Percentiles rank a stretch among this genome's conserved stretches.
Evolutionary conservation across 108 stramenopile genomes (phyloP).

Genomic region (Skeletonema potamos): DNA sequence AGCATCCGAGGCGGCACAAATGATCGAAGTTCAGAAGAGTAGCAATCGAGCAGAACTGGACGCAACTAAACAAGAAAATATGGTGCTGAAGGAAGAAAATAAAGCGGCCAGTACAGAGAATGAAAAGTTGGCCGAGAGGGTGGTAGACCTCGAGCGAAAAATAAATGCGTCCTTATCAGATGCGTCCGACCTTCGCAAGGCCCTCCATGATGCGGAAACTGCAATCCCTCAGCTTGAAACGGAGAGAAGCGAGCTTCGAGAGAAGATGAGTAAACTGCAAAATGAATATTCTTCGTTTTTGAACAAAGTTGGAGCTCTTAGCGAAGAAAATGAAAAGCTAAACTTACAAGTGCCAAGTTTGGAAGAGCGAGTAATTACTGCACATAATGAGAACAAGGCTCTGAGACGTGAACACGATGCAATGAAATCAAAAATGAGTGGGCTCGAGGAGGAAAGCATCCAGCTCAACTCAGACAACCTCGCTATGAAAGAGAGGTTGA

Average conservation of each 20-base stretch:
- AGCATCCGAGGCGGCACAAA: neutral
- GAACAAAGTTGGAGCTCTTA: neutral
- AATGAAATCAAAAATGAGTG: constrained; percentile 9
- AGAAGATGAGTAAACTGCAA: constrained; percentile 5
- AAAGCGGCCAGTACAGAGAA: constrained; percentile 18
- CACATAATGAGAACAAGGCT: constrained; percentile 21
- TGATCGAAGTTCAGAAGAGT: constrained; percentile 8
- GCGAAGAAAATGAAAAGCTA: constrained; percentile 17
- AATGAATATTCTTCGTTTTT: neutral
- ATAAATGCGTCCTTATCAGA: constrained; percentile 8
- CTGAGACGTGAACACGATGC: constrained; percentile 19
- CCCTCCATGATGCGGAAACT: constrained; percentile 11
- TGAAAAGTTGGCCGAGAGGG: constrained; percentile 23
- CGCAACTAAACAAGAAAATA: constrained; percentile 20
- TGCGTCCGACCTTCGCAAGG: neutral
- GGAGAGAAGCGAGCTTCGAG: constrained; percentile 10
- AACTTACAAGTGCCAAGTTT: constrained; percentile 14
- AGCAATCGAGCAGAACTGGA: neutral
- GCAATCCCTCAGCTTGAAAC: constrained; percentile 2
- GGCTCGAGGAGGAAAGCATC: constrained; percentile 3
- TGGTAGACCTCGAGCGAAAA: constrained; percentile 26
- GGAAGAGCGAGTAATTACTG: constrained; percentile 17
- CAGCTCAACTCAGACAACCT: constrained; percentile 1
- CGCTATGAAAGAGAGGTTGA: constrained; percentile 22
- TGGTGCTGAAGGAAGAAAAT: constrained; percentile 22